Conservation (phyloP, 441 rosid species). For the Raphanus hybrid region DNA sequence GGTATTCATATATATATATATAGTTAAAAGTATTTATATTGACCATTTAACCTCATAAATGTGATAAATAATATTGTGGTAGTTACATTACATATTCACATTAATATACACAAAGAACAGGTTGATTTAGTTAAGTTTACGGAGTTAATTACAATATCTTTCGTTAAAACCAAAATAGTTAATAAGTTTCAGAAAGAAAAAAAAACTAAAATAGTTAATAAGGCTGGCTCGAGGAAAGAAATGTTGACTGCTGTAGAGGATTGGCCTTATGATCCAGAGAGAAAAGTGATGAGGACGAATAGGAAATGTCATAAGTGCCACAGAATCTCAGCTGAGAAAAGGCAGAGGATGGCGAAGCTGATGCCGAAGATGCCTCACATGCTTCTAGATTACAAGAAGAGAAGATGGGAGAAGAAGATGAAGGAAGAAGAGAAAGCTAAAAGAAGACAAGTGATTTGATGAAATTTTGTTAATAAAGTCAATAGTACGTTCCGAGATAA, state of each 20-base stretch:
- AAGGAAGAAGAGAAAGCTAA: constrained; percentile 60
- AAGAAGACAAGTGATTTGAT: constrained; percentile 42
- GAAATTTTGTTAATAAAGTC: not conserved
- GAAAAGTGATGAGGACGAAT: constrained; percentile 76
- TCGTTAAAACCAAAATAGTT: not conserved
- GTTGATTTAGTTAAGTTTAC: not conserved
- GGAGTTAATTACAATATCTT: not conserved
- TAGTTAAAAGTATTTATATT: too few relatives aligned
- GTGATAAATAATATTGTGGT: not conserved
- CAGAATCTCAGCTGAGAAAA: constrained; percentile 67
- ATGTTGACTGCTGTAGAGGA: constrained; percentile 71
- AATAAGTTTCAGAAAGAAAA: too few relatives aligned
- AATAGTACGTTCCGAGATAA: too few relatives aligned
- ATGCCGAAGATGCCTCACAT: constrained; percentile 86
- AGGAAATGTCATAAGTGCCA: constrained; percentile 86
- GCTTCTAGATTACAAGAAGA: constrained; percentile 81
- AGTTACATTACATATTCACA: not conserved
- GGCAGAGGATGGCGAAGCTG: constrained; percentile 68
- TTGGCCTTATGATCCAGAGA: constrained; percentile 87
- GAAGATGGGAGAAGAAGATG: constrained; percentile 88
- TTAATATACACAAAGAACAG: not conserved
- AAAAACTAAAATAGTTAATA: not conserved
- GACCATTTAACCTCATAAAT: not conserved
- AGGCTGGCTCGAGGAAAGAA: constrained; percentile 65
- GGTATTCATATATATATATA: not conserved